Base-by-base conservation (phyloP, 176 grass and related monocot species). In the Ampelocalamus luodianensis region DNA sequence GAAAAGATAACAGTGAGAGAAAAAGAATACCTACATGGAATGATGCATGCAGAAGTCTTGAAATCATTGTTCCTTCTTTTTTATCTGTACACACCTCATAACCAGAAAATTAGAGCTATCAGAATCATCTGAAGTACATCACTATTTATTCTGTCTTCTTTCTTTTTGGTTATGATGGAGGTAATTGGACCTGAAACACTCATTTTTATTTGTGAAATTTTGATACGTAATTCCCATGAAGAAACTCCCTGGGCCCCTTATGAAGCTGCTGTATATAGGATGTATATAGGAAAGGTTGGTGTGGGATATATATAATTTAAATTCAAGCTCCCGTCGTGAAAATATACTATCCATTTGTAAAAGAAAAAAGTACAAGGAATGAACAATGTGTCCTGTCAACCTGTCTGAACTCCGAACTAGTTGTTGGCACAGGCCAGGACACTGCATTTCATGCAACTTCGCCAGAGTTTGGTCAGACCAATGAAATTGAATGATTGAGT, bases 11-110 rank as follows among this genome's bases (percentile, higher is more conserved):
- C 14, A 63, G 10, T 45, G 42, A 53, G 48, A 37, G 24, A 38
- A 42, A 42, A 71, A 63, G 32, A 23, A 53, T 68, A 53, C 32
- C 6, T 85, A 55, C 16, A 77, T 55, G n/a, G 3, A 85, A 85
- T 67, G 38, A 72, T 29, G 49, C 83, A 56, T 18, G 71, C 1
- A 48, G 3, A 36, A 58, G 17, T 17, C 20, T 4, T 65, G 38
- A 70, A 62, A n/a, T 67, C 1, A 15, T 59, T 79, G 17, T 10
- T 20, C 1, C 17, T 56, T 65, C 29, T 29, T 58, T 24, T 64
- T 78, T 53, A 49, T 71, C 73, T 53, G 17, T 23, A 17, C 5
- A 44, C 17, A 56, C 16, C 45, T 17, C 8, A 14, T 68, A 73
- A 32, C 42, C 12, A 40, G 13, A 83, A 53, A 56, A 23, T 65